Conservation (phyloP, 208 protist species). For the Tritrichomonas musculus region DNA sequence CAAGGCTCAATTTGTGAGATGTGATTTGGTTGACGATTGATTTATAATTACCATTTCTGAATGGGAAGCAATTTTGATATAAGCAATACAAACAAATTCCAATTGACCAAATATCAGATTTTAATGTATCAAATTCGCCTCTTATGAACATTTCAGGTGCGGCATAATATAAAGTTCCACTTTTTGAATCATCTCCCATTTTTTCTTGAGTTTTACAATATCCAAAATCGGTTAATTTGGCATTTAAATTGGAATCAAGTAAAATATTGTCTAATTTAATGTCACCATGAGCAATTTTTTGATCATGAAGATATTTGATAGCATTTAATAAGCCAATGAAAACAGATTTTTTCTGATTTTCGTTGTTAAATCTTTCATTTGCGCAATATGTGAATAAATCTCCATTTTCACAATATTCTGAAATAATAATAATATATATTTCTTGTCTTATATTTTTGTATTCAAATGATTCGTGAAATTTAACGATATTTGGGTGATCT, state of each 20-base stretch:
- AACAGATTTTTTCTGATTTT: too few relatives aligned
- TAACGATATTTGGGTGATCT: constrained; percentile 18
- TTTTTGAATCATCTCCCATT: neutral
- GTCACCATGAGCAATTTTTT: neutral
- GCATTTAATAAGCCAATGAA: neutral
- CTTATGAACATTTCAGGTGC: neutral
- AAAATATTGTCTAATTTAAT: neutral
- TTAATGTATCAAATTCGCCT: neutral
- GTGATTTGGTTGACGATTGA: neutral
- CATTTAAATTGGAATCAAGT: neutral
- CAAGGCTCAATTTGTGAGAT: neutral
- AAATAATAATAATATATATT: neutral
- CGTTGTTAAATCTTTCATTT: too few relatives aligned
- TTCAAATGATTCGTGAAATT: neutral
- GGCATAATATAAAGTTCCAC: neutral
- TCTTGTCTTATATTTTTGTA: neutral
- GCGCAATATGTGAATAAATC: neutral
- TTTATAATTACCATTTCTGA: neutral
- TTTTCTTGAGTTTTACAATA: too few relatives aligned
- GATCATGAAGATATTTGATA: neutral
- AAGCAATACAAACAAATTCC: neutral
- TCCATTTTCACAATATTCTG: neutral
- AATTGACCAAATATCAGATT: neutral
- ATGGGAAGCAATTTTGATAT: neutral
- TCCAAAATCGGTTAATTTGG: constrained; percentile 11